phyloP scores from a whole-genome alignment of 345 rosid species.

The Orychophragmus violaceus region DNA sequence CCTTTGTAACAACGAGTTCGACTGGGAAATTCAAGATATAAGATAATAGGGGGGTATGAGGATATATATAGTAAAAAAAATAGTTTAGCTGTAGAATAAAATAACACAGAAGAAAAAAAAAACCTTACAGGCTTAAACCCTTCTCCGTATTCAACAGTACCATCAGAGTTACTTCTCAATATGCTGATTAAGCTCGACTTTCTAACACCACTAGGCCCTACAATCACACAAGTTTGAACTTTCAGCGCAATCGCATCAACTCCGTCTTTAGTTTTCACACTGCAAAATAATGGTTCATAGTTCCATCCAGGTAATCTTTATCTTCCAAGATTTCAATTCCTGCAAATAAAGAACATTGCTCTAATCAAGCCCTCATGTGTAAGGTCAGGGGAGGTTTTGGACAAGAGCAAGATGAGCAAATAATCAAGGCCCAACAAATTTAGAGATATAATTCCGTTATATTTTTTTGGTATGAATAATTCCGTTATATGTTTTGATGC shows the following conservation, averaged over 20 bases:
- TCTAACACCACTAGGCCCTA: slow-evolving; percentile 99
- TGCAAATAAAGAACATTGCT: slow-evolving; percentile 38
- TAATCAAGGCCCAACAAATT: too few species aligned
- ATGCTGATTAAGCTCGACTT: slow-evolving; percentile 87
- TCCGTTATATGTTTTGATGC: too few species aligned
- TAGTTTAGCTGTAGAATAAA: too few species aligned
- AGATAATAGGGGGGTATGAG: too few species aligned
- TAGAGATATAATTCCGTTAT: too few species aligned
- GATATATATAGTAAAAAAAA: too few species aligned
- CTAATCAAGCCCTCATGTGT: neutral
- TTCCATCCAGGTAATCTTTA: slow-evolving; percentile 68
- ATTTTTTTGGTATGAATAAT: too few species aligned
- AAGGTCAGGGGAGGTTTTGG: too few species aligned
- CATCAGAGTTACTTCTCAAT: slow-evolving; percentile 45
- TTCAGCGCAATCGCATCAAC: slow-evolving; percentile 62
- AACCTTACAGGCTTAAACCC: slow-evolving; percentile 74
- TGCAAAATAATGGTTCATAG: slow-evolving; percentile 75
- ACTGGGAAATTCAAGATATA: too few species aligned
- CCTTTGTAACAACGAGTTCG: too few species aligned
- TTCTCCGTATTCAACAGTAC: slow-evolving; percentile 39
- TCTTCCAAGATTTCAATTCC: slow-evolving; percentile 59
- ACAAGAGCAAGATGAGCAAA: too few species aligned
- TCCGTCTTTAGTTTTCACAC: slow-evolving; percentile 59
- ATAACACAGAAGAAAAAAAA: too few species aligned
- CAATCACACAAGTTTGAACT: slow-evolving; percentile 81